Conservation (phyloP, 108 stramenopile genomes). For the Halocafeteria seosinensis region DNA sequence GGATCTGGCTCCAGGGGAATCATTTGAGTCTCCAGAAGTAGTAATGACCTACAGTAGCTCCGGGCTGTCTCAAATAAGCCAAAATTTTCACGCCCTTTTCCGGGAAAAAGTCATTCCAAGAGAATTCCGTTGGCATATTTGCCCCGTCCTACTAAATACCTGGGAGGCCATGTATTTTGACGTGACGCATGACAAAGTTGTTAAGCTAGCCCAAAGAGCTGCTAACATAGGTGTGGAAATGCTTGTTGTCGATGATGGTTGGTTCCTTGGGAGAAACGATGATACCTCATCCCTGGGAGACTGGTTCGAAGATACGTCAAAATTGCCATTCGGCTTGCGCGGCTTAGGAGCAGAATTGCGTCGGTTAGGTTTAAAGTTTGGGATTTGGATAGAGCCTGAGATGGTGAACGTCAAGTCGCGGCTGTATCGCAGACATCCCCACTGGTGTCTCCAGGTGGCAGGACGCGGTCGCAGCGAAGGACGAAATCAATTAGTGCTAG, state of each 20-base stretch:
- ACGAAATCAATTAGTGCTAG: conserved; percentile 11
- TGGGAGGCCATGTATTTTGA: neutral
- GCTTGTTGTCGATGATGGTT: conserved; percentile 10
- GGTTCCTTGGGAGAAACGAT: conserved; percentile 4
- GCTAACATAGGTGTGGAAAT: neutral
- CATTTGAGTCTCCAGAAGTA: neutral
- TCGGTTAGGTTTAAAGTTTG: neutral
- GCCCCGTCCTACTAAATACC: neutral
- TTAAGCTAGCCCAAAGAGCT: neutral
- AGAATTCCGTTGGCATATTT: neutral
- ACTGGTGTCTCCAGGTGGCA: conserved; percentile 10
- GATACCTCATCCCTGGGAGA: conserved; percentile 10
- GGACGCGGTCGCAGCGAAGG: conserved; percentile 4
- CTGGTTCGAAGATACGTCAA: neutral
- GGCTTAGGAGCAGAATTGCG: neutral
- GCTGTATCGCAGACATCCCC: neutral
- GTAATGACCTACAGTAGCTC: neutral
- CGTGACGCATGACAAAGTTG: neutral
- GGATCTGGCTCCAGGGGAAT: neutral
- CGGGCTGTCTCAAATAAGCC: neutral
- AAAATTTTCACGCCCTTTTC: neutral
- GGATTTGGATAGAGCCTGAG: conserved; percentile 13
- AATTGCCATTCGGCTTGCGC: conserved; percentile 1
- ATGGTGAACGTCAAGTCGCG: conserved; percentile 3
- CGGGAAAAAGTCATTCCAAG: neutral